Conservation (phyloP, 805 yeast species). For the Maudiozyma serrabonitensis region DNA sequence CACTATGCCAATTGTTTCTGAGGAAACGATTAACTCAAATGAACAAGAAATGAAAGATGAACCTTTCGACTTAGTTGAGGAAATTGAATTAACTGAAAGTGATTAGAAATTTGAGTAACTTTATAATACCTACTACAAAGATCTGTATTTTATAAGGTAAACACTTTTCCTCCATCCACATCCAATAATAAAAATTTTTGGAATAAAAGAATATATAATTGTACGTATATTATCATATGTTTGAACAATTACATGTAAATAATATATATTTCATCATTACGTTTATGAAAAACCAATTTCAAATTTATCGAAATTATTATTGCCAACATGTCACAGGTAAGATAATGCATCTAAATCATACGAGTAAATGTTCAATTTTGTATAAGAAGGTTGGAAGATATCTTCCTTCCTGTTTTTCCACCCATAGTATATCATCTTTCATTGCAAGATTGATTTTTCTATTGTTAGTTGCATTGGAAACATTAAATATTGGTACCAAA, state of each 20-base stretch:
- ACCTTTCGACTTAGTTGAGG: conserved; percentile 3
- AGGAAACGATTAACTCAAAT: neutral
- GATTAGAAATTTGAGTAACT: neutral
- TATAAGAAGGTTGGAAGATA: conserved; percentile 12
- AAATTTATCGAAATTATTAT: no score
- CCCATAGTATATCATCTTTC: conserved; percentile 58
- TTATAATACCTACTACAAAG: no score
- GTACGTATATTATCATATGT: no score
- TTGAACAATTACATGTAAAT: conserved; percentile 1
- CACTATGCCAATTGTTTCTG: neutral
- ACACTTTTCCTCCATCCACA: no score
- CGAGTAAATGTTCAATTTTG: neutral
- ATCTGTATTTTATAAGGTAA: no score
- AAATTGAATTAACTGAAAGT: conserved; percentile 8
- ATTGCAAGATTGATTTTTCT: conserved; percentile 31
- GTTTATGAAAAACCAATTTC: no score
- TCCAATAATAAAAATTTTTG: no score
- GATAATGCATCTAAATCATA: neutral
- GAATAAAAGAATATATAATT: neutral
- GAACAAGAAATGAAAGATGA: neutral
- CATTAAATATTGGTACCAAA: conserved; percentile 18
- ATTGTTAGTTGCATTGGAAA: conserved; percentile 3
- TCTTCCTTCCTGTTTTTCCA: conserved; percentile 18
- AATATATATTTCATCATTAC: neutral
- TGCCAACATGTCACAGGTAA: no score